A percentile compares a stretch with the other conserved stretches of the same genome.
phyloP scores from a whole-genome alignment of 2,329 filamentous ascomycete genomes.

The Bisporella sp. region DNA sequence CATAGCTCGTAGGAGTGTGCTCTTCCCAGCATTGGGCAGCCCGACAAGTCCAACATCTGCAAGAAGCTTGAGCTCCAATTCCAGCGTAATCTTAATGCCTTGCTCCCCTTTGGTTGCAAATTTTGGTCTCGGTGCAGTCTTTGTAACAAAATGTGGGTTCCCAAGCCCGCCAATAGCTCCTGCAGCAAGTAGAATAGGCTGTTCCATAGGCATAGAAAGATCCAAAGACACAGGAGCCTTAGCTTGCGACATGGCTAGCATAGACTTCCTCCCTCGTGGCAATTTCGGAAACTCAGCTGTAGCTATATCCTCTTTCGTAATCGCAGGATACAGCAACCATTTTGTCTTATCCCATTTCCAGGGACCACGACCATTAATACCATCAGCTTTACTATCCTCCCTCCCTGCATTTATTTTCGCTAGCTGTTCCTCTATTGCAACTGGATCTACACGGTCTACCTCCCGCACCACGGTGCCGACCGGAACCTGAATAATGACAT shows the following conservation, averaged over 20 bases:
- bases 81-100: conserved; percentile 69
- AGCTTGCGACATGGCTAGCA: conserved; percentile 54
- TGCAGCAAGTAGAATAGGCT: conserved; percentile 77
- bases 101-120: conserved; percentile 84
- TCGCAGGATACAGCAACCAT: conserved; percentile 81
- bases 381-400: conserved; percentile 21
- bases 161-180: conserved; percentile 86
- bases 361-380: conserved; percentile 22
- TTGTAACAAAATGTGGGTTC: conserved; percentile 86
- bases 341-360: conserved; percentile 51
- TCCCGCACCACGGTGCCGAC: conserved; percentile 89
- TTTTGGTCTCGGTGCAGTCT: conserved; percentile 67
- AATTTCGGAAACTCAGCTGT: conserved; percentile 50
- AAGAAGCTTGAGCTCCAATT: conserved; percentile 89
- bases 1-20: conserved; percentile 79
- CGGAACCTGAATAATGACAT: conserved; percentile 82
- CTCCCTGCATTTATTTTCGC: conserved; percentile 32
- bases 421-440: conserved; percentile 56
- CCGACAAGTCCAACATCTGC: conserved; percentile 94
- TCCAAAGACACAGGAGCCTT: conserved; percentile 66
- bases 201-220: conserved; percentile 68
- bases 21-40: conserved; percentile 93
- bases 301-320: conserved; percentile 63
- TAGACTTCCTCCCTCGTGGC: conserved; percentile 47
- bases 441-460: conserved; percentile 69